phyloP scores from a whole-genome alignment of 2,329 filamentous ascomycete genomes.

The Thielaviopsis populi region DNA sequence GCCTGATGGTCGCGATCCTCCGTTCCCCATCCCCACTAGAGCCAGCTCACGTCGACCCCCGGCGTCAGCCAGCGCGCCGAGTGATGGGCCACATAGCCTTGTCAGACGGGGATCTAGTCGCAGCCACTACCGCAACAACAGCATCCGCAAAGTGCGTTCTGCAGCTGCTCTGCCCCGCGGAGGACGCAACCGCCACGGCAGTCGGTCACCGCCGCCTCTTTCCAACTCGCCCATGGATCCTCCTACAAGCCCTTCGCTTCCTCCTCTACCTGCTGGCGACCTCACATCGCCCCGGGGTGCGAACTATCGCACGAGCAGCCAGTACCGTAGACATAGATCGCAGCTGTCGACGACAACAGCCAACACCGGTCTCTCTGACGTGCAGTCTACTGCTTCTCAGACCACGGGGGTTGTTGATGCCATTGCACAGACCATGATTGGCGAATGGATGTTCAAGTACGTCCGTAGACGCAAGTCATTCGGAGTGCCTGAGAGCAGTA shows the following conservation, averaged over 20 bases:
- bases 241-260: conserved; percentile 54
- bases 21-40: conserved; percentile 81
- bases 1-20: conserved; percentile 48
- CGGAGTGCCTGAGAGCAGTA: conserved; percentile 53
- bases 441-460: conserved; percentile 94
- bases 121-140: conserved; percentile 41
- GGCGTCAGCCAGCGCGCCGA: conserved; percentile 46
- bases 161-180: conserved; percentile 54
- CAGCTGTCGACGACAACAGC: conserved; percentile 47
- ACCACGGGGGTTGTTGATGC: conserved; percentile 81
- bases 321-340: conserved; percentile 35
- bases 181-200: conserved; percentile 33
- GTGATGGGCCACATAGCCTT: conserved; percentile 65
- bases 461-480: conserved; percentile 81
- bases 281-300: conserved; percentile 42
- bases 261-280: conserved; percentile 51
- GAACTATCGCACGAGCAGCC: conserved; percentile 21
- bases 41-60: conserved; percentile 70
- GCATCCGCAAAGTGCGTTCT: conserved; percentile 71
- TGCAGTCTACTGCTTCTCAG: conserved; percentile 41
- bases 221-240: conserved; percentile 48
- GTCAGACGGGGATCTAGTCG: conserved; percentile 40
- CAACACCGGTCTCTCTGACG: conserved; percentile 29
- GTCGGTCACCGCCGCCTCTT: conserved; percentile 49
- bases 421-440: conserved; percentile 95